Base-by-base conservation (phyloP, 352 stramenopile genomes). In the Elongisporangium senticosum region DNA sequence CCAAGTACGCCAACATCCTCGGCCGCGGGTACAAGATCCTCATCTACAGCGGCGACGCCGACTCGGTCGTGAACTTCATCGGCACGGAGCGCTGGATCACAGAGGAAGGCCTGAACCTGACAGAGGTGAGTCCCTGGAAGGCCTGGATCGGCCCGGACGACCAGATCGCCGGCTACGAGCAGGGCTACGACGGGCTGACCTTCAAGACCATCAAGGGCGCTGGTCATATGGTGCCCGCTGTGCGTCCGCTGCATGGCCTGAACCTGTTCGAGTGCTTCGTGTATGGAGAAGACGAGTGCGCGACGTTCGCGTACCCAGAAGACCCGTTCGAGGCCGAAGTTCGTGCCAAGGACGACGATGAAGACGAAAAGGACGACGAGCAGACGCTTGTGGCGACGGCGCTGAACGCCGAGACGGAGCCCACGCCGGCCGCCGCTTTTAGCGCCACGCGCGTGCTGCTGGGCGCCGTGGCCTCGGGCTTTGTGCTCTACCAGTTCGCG, bases 201-300 rank as follows among this genome's bases (percentile, higher is more conserved):
- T 97, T 94, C 71, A 77, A 97, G 56, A 98, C 90, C 1, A 89
- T 97, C 65, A 92, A 95, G 51, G 90, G 89, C 23, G 86, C 86
- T 2, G 93, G 93, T 4, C 90, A 97, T 68, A 93, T 97, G 79
- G 90, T 89, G 20, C 77, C 80, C 0, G 74, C 71, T 15, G 78
- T 88, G 28, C 75, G 79, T 56, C 83, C 83, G 53, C 62, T 84
- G 8, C 77, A 86, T 21, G 74, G 73, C n/a, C 71, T 89, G 17
- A 58, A 83, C 59, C 67, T 92, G 39, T 84, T 92, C 26, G 76
- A 92, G 53, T 84, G 77, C 62, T 92, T 90, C 76, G 66, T 95
- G 21, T 75, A 74, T 20, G 77, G 74, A 51, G 62, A 84, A 49
- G 65, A 86, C 19, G 63, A 66, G 21, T 90, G 77, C 53, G 67